Conservation (phyloP, 2,329 filamentous ascomycete species). For the Plectosphaerella cucumerina region DNA sequence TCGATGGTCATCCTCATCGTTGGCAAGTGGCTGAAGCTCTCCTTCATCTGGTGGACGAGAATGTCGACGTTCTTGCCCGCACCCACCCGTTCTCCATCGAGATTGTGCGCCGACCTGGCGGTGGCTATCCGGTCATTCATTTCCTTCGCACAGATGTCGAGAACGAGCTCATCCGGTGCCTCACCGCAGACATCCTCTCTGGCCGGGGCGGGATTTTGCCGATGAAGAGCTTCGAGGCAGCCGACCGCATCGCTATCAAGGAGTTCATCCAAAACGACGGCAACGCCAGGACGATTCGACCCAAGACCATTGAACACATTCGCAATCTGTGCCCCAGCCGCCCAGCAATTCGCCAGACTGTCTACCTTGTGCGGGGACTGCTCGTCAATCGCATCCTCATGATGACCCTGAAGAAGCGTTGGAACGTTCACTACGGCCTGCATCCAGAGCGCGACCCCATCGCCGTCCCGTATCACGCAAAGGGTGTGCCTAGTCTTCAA, state of each 20-base stretch:
- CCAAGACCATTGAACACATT: constrained; percentile 17
- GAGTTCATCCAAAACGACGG: constrained; percentile 15
- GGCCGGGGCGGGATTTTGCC: constrained; percentile 25
- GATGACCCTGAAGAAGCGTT: constrained; percentile 57
- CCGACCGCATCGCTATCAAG: constrained; percentile 20
- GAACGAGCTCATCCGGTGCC: constrained; percentile 31
- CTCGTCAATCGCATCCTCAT: constrained; percentile 56
- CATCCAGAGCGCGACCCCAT: constrained; percentile 51
- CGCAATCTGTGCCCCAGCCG: constrained; percentile 24
- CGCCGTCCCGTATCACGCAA: constrained; percentile 64
- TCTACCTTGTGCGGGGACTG: constrained; percentile 60
- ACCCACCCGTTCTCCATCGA: constrained; percentile 40
- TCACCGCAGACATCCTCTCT: constrained; percentile 33
- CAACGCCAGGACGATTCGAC: constrained; percentile 15
- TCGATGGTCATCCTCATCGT: constrained; percentile 50
- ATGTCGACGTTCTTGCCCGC: constrained; percentile 29
- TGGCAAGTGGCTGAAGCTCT: constrained; percentile 43
- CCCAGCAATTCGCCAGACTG: constrained; percentile 19
- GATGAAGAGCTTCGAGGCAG: constrained; percentile 20
- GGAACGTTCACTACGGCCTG: constrained; percentile 63
- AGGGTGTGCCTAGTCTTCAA: constrained; percentile 57
- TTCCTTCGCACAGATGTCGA: constrained; percentile 47
- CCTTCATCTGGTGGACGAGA: constrained; percentile 32
- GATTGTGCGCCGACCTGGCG: constrained; percentile 31
- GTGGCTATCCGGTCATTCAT: constrained; percentile 51